Evolutionary conservation across 2,329 filamentous ascomycete species (phyloP).

Genomic region (Trichophyton equinum): DNA sequence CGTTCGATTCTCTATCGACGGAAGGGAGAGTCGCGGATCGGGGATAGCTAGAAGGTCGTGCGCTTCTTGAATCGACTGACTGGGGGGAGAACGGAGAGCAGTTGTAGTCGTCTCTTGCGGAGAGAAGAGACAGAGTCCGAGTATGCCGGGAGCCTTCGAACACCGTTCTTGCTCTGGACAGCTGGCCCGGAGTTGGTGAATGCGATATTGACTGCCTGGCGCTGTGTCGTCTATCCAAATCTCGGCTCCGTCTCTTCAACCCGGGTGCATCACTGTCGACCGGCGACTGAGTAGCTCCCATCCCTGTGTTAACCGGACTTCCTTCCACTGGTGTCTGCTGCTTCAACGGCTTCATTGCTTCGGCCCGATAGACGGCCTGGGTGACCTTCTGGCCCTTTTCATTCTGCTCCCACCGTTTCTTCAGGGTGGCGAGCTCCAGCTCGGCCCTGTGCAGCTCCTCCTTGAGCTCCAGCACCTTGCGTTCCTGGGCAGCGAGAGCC

Average conservation of each 20-base stretch:
- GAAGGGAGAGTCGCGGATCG: conserved; percentile 32
- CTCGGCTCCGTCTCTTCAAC: conserved; percentile 35
- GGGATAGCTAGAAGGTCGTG: conserved; percentile 23
- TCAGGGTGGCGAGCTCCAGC: conserved; percentile 59
- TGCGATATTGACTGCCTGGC: conserved; percentile 42
- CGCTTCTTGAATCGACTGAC: conserved; percentile 12
- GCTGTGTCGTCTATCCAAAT: conserved; percentile 62
- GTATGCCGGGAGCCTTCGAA: conserved; percentile 53
- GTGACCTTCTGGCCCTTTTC: conserved; percentile 66
- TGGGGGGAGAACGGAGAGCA: conserved; percentile 13
- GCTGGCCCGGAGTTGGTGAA: conserved; percentile 22
- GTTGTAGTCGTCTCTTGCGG: conserved; percentile 19
- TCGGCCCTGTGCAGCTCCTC: conserved; percentile 84
- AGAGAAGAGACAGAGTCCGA: conserved; percentile 68
- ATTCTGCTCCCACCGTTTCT: conserved; percentile 68
- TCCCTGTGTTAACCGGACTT: not conserved
- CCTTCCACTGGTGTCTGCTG: conserved; percentile 24
- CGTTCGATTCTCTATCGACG: conserved; percentile 22
- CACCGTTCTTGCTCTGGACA: conserved; percentile 44
- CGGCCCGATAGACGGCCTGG: conserved; percentile 47
- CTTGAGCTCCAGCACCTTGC: conserved; percentile 75
- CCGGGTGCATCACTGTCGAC: conserved; percentile 8
- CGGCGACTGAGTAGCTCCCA: not conserved
- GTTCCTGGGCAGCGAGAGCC: conserved; percentile 82
- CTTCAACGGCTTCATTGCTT: conserved; percentile 46